Conservation (phyloP, 345 rosid species). For the Hypericum perforatum region DNA sequence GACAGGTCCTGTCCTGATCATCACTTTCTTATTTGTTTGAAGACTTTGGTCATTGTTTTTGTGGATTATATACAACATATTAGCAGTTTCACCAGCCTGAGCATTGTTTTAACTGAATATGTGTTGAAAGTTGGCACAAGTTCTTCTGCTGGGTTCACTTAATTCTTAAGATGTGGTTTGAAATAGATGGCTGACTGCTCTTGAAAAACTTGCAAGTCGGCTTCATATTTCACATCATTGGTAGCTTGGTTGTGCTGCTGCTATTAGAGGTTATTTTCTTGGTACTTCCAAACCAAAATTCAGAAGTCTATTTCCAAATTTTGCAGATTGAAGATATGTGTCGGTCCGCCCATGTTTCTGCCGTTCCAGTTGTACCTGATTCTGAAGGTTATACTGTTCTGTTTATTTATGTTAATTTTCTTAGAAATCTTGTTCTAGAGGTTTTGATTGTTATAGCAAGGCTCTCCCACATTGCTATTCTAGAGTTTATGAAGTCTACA, state of each 20-base stretch:
- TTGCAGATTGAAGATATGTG: constrained; percentile 85
- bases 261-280: too few relatives aligned
- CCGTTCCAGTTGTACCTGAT: constrained; percentile 83
- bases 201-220: too few relatives aligned
- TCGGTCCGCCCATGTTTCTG: constrained; percentile 58
- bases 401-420: background rate
- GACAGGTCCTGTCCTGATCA: constrained; percentile 59
- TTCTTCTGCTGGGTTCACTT: background rate
- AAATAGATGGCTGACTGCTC: too few relatives aligned
- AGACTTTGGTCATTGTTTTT: too few relatives aligned
- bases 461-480: background rate
- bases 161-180: background rate
- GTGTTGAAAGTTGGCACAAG: too few relatives aligned
- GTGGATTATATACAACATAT: too few relatives aligned
- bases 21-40: constrained; percentile 4
- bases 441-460: background rate
- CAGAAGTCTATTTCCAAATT: too few relatives aligned
- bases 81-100: too few relatives aligned
- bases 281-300: too few relatives aligned
- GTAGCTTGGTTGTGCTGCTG: too few relatives aligned
- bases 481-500: constrained; percentile 2
- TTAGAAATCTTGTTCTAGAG: background rate
- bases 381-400: constrained; percentile 56
- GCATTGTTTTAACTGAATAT: too few relatives aligned
- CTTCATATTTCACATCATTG: too few relatives aligned